Evolutionary conservation across 495 filamentous ascomycete genomes (phyloP), one percentile per base, ranked within the genome.

Genomic region (Hypoxylon perforatum): DNA sequence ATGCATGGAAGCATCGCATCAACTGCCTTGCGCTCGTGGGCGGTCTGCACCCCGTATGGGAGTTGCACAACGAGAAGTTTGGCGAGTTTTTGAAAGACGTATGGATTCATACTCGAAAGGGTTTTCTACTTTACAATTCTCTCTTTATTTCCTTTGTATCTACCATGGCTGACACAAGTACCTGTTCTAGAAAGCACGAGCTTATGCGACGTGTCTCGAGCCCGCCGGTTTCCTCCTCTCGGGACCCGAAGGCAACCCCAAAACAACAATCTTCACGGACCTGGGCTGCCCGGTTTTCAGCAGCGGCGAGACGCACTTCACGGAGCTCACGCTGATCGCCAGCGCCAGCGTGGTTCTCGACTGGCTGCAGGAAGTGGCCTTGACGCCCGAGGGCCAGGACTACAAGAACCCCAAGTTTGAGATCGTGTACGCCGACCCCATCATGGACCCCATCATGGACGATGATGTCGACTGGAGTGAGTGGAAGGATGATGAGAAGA

Each of bases 121-220:
- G n/a, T n/a, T n/a, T n/a, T 74, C 47, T 19, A 33, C 35, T 14
- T 41, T 19, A 17, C 50, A 12, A 21, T 22, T 39, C 10, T 15
- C 46, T 6, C 25, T 15, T 36, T 38, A 4, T 15, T 28, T 19
- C 45, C 11, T 11, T 35, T 14, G 0, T 36, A 0, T 33, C 3
- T 15, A 8, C 14, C 5, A 15, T 8, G 39, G 3, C 17, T 45
- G 5, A 12, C 8, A 58, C 19, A 30, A 28, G 7, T 28, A 7
- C 7, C 25, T 6, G 6, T 4, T 18, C 10, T 73, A 89, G 76
- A 86, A 87, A 21, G 83, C 80, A 39, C 85, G 89, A 21, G 87
- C 81, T 4, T 93, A 90, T 65, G 62, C 85, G n/a, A 71, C 83
- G 18, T 85, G 84, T n/a, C 9, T 74, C 0, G 72, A 83, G 11